These are phyloP conservation scores for Pseudevernia furfuracea DNA, from an alignment of 495 filamentous ascomycete species.

Conservation along the genomic window DNA sequence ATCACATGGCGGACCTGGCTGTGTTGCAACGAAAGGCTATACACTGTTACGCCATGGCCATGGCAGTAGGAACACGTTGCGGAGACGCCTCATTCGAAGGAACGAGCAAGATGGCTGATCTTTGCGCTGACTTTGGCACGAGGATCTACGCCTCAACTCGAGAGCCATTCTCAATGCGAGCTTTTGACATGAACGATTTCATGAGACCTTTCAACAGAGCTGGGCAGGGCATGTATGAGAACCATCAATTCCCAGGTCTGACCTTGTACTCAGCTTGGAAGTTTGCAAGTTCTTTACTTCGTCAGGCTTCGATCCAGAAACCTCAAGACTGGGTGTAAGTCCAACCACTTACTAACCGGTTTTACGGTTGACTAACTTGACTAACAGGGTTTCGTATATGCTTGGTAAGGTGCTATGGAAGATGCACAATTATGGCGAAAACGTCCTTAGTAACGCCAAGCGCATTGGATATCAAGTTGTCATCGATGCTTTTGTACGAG, in stretches of 20 bases:
- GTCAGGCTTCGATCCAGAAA: slow-evolving; percentile 61
- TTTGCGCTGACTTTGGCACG: slow-evolving; percentile 85
- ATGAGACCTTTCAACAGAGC: slow-evolving; percentile 61
- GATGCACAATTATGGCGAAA: slow-evolving; percentile 63
- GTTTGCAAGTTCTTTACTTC: slow-evolving; percentile 73
- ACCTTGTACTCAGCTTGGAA: slow-evolving; percentile 73
- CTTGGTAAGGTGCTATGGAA: slow-evolving; percentile 94
- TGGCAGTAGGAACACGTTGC: slow-evolving; percentile 60
- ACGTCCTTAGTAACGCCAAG: slow-evolving; percentile 40
- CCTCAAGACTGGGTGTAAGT: slow-evolving; percentile 81
- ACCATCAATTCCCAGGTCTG: slow-evolving; percentile 64
- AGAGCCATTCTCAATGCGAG: slow-evolving; percentile 83
- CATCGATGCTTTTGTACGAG: slow-evolving; percentile 60
- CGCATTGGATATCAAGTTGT: slow-evolving; percentile 49
- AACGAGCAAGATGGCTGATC: slow-evolving; percentile 60
- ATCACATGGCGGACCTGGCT: slow-evolving; percentile 64
- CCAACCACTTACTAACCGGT: not conserved
- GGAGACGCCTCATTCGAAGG: slow-evolving; percentile 57
- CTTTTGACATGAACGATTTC: slow-evolving; percentile 66
- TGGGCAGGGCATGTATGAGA: slow-evolving; percentile 66
- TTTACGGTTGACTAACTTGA: not conserved
- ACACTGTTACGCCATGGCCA: slow-evolving; percentile 86
- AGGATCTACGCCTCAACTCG: slow-evolving; percentile 86
- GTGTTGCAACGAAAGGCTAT: slow-evolving; percentile 74
- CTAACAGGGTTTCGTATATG: slow-evolving; percentile 55